Base-by-base conservation (phyloP, 257 asterid species). In the Salvia splendens region DNA sequence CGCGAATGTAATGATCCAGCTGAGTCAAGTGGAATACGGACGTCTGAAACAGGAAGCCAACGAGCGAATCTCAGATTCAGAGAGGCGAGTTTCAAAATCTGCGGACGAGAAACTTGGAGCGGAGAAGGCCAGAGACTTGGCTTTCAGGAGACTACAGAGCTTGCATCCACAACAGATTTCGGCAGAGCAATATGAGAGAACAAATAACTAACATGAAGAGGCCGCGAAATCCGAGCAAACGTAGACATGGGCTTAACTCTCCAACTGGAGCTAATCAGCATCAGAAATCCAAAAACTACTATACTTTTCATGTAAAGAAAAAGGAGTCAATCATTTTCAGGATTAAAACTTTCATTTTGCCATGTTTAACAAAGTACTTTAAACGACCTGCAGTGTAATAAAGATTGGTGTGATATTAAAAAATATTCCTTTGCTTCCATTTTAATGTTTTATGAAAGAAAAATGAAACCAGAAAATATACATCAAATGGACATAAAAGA, bases 391-490 rank as follows among this genome's bases (percentile, higher is more conserved):
- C 70, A 43, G 41, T 46, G 52, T 51, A 54, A 42, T 51, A 54
- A 42, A 65, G 68, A 46, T 61, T 48, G 12, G 40, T 68, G 32
- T 28, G 57, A 35, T 65, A 67, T 70, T 38, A 20, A 30, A 49
- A 63, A 54, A 38, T 56, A 28, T 65, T 58, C 66, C 66, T 61
- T 11, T 38, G 64, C 63, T 30, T 61, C 86, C 86, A 76, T 68
- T 86, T 92, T 69, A 80, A 67, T 54, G 97, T 96, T 77, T 86
- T 82, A 61, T 59, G 75, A 61, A 86, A 91, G 62, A 65, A 51
- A 17, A 72, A 11, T 33, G 20, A 38, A 64, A 33, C 43, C 12
- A 70, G 38, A 6, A 70, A 57, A 43, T 73, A 58, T 12, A 24
- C 24, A 61, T 45, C 24, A 12, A 47, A 10, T 65, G 38, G 40